Percentiles rank a stretch among this genome's conserved stretches.
Evolutionary conservation across 805 yeast species (phyloP).

Genomic region (Metschnikowia peoriensis): DNA sequence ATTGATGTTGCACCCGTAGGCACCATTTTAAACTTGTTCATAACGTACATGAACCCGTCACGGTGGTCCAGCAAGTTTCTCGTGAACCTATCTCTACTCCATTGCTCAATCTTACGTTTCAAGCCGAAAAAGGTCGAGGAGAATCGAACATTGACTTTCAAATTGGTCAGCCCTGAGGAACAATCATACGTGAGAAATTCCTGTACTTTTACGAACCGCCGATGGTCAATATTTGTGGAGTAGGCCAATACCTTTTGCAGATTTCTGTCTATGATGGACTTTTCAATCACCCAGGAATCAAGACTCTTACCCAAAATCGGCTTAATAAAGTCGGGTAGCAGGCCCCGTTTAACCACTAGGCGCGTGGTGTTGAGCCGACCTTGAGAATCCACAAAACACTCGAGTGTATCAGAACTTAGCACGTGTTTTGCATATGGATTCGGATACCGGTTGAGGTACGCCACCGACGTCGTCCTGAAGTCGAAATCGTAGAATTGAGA

Average conservation of each 20-base stretch:
- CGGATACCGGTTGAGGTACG: slow-evolving; percentile 61
- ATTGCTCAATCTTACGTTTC: slow-evolving; percentile 71
- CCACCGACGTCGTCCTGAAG: slow-evolving; percentile 71
- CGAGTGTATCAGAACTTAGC: slow-evolving; percentile 74
- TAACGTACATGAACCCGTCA: slow-evolving; percentile 73
- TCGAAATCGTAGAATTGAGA: slow-evolving; percentile 59
- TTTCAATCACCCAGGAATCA: slow-evolving; percentile 80
- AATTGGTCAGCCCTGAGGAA: slow-evolving; percentile 37
- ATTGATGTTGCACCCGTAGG: neutral
- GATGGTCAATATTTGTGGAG: slow-evolving; percentile 82
- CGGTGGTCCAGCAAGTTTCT: slow-evolving; percentile 66
- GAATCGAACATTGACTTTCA: slow-evolving; percentile 63
- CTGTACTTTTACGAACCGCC: slow-evolving; percentile 71
- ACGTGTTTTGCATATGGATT: slow-evolving; percentile 88
- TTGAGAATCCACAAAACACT: slow-evolving; percentile 51
- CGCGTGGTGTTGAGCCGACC: slow-evolving; percentile 73
- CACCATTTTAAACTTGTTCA: slow-evolving; percentile 50
- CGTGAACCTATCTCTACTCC: slow-evolving; percentile 72
- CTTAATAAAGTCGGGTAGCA: slow-evolving; percentile 74
- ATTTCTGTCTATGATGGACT: slow-evolving; percentile 66
- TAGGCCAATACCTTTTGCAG: slow-evolving; percentile 58
- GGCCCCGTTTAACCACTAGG: slow-evolving; percentile 73
- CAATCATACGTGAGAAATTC: slow-evolving; percentile 61
- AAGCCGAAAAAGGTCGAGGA: slow-evolving; percentile 68
- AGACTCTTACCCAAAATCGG: slow-evolving; percentile 66